Evolutionary conservation across 345 rosid species (phyloP), one percentile per base, ranked within the genome.

Genomic region (Ceriops decandra): DNA sequence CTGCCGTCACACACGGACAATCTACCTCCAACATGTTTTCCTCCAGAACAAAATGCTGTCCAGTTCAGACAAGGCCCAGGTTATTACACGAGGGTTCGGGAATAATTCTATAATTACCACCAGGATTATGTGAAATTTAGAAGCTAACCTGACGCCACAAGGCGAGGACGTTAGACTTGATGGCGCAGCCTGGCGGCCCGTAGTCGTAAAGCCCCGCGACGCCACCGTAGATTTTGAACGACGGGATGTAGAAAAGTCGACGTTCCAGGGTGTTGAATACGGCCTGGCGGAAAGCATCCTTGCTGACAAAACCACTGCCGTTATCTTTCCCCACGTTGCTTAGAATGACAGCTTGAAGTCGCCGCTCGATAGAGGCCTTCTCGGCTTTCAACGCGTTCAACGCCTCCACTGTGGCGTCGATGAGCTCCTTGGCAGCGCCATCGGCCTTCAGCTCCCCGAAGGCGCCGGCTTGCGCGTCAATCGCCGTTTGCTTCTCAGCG

Each of bases 1-100:
- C 98, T 0, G 97, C 96, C 8, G 98, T 93, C 78, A 93, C 96
- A 71, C 98, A 89, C 2, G 98, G 95, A 74, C 97, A 89, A 69
- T 89, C 96, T 60, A 91, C 92, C 78, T 90, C 97, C 53, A 88
- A 72, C 92, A 90, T 90, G 77, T 88, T 81, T 81, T 90, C 97
- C 78, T 88, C 89, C 10, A 83, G 88, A 49, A 88, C 81, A 73
- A 90, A 90, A 80, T 90, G 97, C 92, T 90, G 76, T 16, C 22
- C 15, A 54, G 15, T 7, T n/a, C 58, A 21, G 27, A 53, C 49
- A 15, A 42, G 16, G 13, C 49, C 49, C 17, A 11, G 49, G 49
- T 42, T 42, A 11, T 42, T 42, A 42, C 49, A 42, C 49, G 30
- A 15, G 15, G 58, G 24, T 8, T 54, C 21, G 1, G 15, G 28